A percentile compares a stretch with the other conserved stretches of the same genome.
These are phyloP conservation scores for Herpetomonas samuelpessoai DNA, from an alignment of 208 protist species.

Conservation along the genomic window DNA sequence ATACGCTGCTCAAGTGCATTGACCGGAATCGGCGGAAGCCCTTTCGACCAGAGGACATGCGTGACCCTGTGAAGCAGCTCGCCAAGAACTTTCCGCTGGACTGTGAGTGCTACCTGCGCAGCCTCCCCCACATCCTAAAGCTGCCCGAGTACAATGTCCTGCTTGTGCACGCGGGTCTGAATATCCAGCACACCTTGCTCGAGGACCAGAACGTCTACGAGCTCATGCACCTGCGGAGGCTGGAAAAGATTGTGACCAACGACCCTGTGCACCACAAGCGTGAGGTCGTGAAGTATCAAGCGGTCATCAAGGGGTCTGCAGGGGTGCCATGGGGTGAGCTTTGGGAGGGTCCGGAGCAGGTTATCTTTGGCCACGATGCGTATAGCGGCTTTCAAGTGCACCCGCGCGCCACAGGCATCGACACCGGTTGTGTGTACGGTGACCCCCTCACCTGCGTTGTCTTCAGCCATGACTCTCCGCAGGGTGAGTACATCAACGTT, in stretches of 20 bases:
- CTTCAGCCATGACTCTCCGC: slow-evolving; percentile 34
- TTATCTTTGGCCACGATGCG: slow-evolving; percentile 91
- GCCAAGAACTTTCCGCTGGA: slow-evolving; percentile 63
- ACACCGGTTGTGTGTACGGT: slow-evolving; percentile 91
- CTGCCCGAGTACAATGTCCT: slow-evolving; percentile 81
- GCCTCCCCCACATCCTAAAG: slow-evolving; percentile 77
- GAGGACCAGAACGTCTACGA: slow-evolving; percentile 75
- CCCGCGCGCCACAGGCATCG: slow-evolving; percentile 76
- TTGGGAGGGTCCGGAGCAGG: slow-evolving; percentile 76
- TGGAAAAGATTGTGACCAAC: slow-evolving; percentile 39
- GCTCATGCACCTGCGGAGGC: slow-evolving; percentile 78
- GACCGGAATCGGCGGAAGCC: slow-evolving; percentile 30
- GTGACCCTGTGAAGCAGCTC: slow-evolving; percentile 79
- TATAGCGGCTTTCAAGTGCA: slow-evolving; percentile 70
- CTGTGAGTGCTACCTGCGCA: slow-evolving; percentile 79
- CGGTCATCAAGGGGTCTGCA: slow-evolving; percentile 54
- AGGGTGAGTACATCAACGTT: slow-evolving; percentile 63
- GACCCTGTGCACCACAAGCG: slow-evolving; percentile 12
- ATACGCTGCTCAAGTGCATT: slow-evolving; percentile 74
- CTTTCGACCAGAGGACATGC: slow-evolving; percentile 49
- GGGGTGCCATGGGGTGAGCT: slow-evolving; percentile 66
- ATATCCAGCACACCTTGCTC: slow-evolving; percentile 37
- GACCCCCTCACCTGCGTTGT: slow-evolving; percentile 76
- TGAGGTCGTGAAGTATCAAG: slow-evolving; percentile 27
- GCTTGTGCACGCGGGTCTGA: slow-evolving; percentile 86